A percentile compares a stretch with the other conserved stretches of the same genome.
Conservation (phyloP, 2,329 filamentous ascomycete genomes). For the Verticillium isaacii region DNA sequence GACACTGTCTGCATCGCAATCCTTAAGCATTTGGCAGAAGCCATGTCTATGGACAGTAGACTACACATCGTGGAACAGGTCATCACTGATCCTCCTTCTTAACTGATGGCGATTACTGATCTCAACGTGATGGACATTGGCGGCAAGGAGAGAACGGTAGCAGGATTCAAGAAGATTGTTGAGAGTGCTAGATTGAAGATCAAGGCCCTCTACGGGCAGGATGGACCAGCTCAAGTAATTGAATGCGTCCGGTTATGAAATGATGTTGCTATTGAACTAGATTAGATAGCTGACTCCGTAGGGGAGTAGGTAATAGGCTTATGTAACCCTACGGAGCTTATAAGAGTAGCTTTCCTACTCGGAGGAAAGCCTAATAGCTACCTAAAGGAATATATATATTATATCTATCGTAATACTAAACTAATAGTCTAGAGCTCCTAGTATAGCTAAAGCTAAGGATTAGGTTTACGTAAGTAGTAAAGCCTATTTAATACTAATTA, state of each 20-base stretch:
- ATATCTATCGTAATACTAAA: too few relatives aligned
- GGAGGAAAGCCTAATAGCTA: too few relatives aligned
- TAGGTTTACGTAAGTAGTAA: too few relatives aligned
- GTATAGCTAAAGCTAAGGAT: too few relatives aligned
- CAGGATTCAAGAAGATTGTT: conserved; percentile 15
- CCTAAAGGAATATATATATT: too few relatives aligned
- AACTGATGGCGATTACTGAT: conserved; percentile 18
- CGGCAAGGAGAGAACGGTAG: conserved; percentile 24
- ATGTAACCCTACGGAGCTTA: too few relatives aligned
- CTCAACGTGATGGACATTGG: conserved; percentile 23
- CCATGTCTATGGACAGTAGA: conserved; percentile 26
- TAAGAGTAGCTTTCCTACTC: too few relatives aligned
- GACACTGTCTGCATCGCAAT: conserved; percentile 25
- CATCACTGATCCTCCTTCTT: conserved; percentile 17
- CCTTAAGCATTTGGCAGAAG: conserved; percentile 20
- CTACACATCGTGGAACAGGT: conserved; percentile 26
- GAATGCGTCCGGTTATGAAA: conserved; percentile 1
- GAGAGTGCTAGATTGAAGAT: conserved; percentile 20
- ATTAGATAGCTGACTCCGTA: too few relatives aligned
- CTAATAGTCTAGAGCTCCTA: too few relatives aligned
- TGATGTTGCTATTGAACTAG: too few relatives aligned
- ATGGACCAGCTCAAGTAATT: conserved; percentile 5
- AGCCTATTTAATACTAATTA: too few relatives aligned
- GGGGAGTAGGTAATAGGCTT: too few relatives aligned
- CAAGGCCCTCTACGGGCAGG: conserved; percentile 13